Conservation (phyloP, 148 eudicot genomes). For the Suaeda aralocaspica region DNA sequence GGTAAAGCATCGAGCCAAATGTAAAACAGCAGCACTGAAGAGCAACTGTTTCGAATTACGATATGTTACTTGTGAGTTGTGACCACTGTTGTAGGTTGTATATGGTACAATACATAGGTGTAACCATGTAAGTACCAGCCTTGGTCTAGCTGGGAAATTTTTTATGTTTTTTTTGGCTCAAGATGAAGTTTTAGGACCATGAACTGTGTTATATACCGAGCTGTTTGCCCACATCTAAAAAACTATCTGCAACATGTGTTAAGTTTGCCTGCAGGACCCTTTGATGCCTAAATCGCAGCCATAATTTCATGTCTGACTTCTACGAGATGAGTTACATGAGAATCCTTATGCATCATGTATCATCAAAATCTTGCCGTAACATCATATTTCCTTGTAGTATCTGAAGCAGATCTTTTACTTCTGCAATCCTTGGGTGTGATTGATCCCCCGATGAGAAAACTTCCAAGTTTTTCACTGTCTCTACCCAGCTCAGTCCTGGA, state of each 20-base stretch:
- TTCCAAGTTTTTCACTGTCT: slow-evolving; percentile 35
- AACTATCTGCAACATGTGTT: not conserved
- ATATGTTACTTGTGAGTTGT: not conserved
- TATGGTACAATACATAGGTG: not conserved
- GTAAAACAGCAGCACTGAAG: not conserved
- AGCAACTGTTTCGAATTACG: not conserved
- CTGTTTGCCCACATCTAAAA: not conserved
- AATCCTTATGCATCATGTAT: slow-evolving; percentile 15
- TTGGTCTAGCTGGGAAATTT: not conserved
- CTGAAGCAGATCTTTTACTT: slow-evolving; percentile 39
- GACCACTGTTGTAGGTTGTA: not conserved
- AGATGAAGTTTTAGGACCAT: not conserved
- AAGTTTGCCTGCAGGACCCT: too few species aligned
- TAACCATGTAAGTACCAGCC: not conserved
- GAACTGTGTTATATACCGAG: not conserved
- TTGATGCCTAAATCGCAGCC: not conserved
- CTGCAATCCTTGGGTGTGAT: slow-evolving; percentile 44
- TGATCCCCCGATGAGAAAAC: slow-evolving; percentile 68
- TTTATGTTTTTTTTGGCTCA: not conserved
- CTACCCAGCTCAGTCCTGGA: slow-evolving; percentile 82
- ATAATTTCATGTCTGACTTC: not conserved
- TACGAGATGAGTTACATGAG: too few species aligned
- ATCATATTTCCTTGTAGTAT: slow-evolving; percentile 37
- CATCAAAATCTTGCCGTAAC: slow-evolving; percentile 25
- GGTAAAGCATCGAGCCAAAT: not conserved